Conservation (phyloP, 371 early-diverging fungal species). For the Mortierella sp. region DNA sequence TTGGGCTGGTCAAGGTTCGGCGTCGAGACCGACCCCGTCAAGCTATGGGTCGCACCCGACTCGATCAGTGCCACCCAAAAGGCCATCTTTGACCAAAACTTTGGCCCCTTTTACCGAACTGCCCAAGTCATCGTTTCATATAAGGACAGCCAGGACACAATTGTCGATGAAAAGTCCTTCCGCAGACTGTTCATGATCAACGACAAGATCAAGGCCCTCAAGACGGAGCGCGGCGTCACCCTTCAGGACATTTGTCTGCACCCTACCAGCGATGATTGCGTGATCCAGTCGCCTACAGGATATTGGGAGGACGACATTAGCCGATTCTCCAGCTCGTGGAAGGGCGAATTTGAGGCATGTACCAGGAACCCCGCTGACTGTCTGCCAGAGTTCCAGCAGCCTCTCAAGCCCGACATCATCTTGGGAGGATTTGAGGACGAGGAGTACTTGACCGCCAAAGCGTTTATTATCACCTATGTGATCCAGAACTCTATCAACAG, state of each 20-base stretch:
- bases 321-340: conserved; percentile 65
- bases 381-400: conserved; percentile 75
- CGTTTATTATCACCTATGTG: conserved; percentile 78
- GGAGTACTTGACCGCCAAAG: conserved; percentile 63
- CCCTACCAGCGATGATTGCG: conserved; percentile 76
- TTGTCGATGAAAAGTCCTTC: conserved; percentile 65
- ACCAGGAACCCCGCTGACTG: conserved; percentile 69
- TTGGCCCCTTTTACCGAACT: conserved; percentile 83
- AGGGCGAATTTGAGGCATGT: conserved; percentile 63
- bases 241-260: conserved; percentile 79
- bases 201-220: conserved; percentile 62
- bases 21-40: conserved; percentile 75
- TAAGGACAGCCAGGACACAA: conserved; percentile 55
- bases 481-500: conserved; percentile 71
- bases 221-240: conserved; percentile 60
- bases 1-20: conserved; percentile 71
- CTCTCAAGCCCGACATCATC: conserved; percentile 78
- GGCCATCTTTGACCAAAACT: conserved; percentile 76
- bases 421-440: conserved; percentile 72
- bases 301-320: conserved; percentile 77
- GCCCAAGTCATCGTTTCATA: conserved; percentile 77
- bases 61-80: conserved; percentile 75
- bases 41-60: conserved; percentile 80
- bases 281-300: conserved; percentile 80
- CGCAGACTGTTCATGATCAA: conserved; percentile 68